Evolutionary conservation across 176 grass and related monocot species (phyloP), one percentile per base, ranked within the genome.

Genomic region (Oryza glaberrima): DNA sequence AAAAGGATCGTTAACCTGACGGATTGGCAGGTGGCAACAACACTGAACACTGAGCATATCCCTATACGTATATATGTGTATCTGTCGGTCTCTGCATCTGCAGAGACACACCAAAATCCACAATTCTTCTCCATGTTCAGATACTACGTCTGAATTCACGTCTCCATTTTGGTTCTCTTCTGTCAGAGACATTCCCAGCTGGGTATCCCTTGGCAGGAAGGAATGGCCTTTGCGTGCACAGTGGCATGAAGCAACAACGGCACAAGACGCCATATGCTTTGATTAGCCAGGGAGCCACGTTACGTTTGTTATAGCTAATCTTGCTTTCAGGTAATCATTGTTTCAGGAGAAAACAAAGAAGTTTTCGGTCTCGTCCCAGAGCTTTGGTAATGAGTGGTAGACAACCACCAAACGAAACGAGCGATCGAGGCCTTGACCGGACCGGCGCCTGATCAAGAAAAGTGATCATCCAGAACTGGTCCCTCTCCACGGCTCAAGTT

Each of bases 251-350:
- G 36, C 23, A 23, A 17, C 60, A 23, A 17, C 60, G 7, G 19
- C 54, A 58, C 6, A 58, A 58, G 54, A 58, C 54, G 54, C 54
- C 54, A 58, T 58, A 58, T 58, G 19, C 54, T n/a, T n/a, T 44
- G 43, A 44, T 44, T 58, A 58, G 54, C 54, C 6, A 14, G 54
- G 17, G 17, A 58, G 5, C 5, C 6, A 20, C 54, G 54, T 52
- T 52, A 49, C 47, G 47, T 32, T 32, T 32, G 30, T 49, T 49
- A 49, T 12, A 52, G 15, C 17, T 19, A 35, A 76, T 73, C 28
- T 19, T 89, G 82, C 13, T 13, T 71, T 22, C 2, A 54, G 12
- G 64, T 47, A 32, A 86, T 86, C 35, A 86, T 86, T 81, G 87
- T 65, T 35, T 72, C 54, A 23, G 66, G 11, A 82, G 65, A 23